A percentile compares a stretch with the other conserved stretches of the same genome.
Evolutionary conservation across 805 yeast genomes (phyloP).

Genomic region (Metschnikowia dekortorum): DNA sequence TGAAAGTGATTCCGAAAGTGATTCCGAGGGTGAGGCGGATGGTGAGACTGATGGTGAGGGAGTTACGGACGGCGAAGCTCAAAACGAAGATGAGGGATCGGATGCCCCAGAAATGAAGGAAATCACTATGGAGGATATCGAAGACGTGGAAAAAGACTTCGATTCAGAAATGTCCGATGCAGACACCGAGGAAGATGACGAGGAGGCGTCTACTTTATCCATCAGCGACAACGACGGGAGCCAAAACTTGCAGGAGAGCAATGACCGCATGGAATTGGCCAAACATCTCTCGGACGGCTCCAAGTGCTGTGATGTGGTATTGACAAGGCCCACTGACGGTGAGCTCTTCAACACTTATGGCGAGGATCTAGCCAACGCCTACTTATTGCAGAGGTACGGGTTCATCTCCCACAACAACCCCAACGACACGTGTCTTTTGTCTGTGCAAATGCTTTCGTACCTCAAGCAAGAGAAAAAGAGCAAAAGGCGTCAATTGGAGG

Average conservation of each 20-base stretch:
- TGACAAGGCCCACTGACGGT: slow-evolving; percentile 34
- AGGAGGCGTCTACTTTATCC: slow-evolving; percentile 18
- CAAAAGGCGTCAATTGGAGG: slow-evolving; percentile 30
- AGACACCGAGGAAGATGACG: slow-evolving; percentile 20
- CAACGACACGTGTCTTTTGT: slow-evolving; percentile 56
- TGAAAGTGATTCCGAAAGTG: slow-evolving; percentile 15
- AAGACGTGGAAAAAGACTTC: slow-evolving; percentile 20
- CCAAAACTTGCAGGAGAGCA: slow-evolving; percentile 1
- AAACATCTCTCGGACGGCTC: slow-evolving; percentile 31
- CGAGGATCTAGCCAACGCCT: slow-evolving; percentile 55
- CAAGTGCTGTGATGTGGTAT: slow-evolving; percentile 67
- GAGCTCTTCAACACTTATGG: slow-evolving; percentile 88
- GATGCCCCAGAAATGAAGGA: slow-evolving; percentile 12
- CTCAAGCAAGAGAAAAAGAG: slow-evolving; percentile 21
- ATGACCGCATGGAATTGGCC: slow-evolving; percentile 29
- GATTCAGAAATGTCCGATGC: slow-evolving; percentile 14
- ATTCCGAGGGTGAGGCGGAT: slow-evolving; percentile 19
- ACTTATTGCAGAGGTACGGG: slow-evolving; percentile 72
- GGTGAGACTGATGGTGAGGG: slow-evolving; percentile 17
- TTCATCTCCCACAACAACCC: slow-evolving; percentile 50
- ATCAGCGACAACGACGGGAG: slow-evolving; percentile 19
- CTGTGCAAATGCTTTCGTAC: slow-evolving; percentile 42
- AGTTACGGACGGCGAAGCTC: slow-evolving; percentile 3
- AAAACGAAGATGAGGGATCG: not conserved
- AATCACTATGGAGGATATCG: slow-evolving; percentile 29